Percentiles rank a stretch among this genome's conserved stretches.
Conservation (phyloP, 148 eudicot species). For the Rhododendron ovatum region DNA sequence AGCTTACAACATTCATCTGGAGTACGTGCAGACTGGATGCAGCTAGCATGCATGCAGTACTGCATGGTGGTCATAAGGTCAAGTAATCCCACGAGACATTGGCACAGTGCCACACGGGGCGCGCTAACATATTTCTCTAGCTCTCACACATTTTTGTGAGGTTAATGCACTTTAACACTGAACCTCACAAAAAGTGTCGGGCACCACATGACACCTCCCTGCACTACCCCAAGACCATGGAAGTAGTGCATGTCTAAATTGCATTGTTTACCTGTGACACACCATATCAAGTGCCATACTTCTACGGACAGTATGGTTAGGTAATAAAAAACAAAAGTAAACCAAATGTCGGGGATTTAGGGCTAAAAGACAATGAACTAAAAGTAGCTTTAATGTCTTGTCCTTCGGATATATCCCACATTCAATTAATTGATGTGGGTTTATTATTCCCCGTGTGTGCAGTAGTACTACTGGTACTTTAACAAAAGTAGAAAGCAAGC, state of each 20-base stretch:
- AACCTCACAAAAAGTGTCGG: too few relatives aligned
- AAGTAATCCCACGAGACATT: too few relatives aligned
- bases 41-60: background rate
- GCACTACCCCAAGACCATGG: background rate
- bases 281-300: background rate
- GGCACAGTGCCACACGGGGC: too few relatives aligned
- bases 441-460: background rate
- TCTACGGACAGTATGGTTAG: background rate
- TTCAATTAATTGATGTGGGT: background rate
- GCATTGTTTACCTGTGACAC: background rate
- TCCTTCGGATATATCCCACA: background rate
- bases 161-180: too few relatives aligned
- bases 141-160: too few relatives aligned
- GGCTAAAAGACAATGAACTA: background rate
- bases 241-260: background rate
- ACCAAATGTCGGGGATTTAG: background rate
- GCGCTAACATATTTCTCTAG: too few relatives aligned
- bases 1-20: background rate
- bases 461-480: background rate
- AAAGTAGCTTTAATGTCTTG: constrained; percentile 5
- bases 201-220: too few relatives aligned
- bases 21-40: background rate
- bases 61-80: background rate
- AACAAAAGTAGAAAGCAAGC: background rate
- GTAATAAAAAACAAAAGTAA: background rate